phyloP scores from a whole-genome alignment of 306 rosid genomes.

The Macrotyloma uniflorum region DNA sequence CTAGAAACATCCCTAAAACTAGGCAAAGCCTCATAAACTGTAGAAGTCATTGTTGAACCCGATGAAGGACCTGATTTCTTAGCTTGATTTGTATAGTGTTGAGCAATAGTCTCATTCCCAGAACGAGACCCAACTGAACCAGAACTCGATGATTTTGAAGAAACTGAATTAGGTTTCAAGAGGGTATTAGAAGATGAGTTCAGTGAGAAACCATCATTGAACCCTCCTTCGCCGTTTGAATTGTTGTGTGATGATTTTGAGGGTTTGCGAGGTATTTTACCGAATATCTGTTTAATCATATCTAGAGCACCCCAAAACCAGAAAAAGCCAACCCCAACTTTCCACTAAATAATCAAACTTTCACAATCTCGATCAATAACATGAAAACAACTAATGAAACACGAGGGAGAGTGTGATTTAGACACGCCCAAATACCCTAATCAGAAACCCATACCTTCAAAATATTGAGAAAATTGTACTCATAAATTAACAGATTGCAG shows the following conservation, averaged over 20 bases:
- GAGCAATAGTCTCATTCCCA: conserved; percentile 48
- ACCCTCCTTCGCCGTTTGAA: conserved; percentile 46
- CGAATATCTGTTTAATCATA: conserved; percentile 64
- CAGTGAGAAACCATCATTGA: conserved; percentile 44
- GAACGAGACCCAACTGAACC: conserved; percentile 39
- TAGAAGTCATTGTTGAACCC: conserved; percentile 39
- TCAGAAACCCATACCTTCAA: neutral
- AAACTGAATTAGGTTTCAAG: conserved; percentile 47
- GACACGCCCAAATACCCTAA: conserved; percentile 16
- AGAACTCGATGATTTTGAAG: conserved; percentile 32
- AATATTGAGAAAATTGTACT: conserved; percentile 9
- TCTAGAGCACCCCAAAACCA: conserved; percentile 41
- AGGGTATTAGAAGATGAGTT: conserved; percentile 41
- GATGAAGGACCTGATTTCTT: conserved; percentile 40
- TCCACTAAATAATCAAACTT: conserved; percentile 23
- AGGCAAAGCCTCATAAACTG: conserved; percentile 61
- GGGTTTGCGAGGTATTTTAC: conserved; percentile 63
- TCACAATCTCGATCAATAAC: conserved; percentile 14
- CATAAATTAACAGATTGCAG: neutral
- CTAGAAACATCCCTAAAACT: conserved; percentile 57
- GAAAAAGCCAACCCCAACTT: neutral
- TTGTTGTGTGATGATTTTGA: conserved; percentile 51
- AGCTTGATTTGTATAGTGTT: conserved; percentile 37
- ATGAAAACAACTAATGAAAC: conserved; percentile 2
- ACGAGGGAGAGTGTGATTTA: neutral